phyloP scores from a whole-genome alignment of 352 stramenopile genomes.

The Pythium aquatile region DNA sequence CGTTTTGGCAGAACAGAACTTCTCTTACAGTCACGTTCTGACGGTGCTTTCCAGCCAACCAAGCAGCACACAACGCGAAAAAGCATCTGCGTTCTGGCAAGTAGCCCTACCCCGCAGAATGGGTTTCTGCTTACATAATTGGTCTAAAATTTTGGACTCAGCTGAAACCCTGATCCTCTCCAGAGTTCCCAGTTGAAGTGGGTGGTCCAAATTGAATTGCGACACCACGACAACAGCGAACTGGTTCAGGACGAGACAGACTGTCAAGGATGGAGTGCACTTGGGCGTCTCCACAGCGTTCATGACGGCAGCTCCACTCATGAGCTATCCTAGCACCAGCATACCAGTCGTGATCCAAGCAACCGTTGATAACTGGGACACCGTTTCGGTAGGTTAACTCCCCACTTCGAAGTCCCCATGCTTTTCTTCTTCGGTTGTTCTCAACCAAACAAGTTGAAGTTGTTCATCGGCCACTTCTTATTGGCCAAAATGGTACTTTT shows the following conservation, averaged over 20 bases:
- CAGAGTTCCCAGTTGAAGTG: constrained; percentile 19
- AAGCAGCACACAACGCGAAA: constrained; percentile 15
- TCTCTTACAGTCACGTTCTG: background rate
- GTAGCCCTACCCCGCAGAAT: background rate
- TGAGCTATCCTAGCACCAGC: too few species aligned
- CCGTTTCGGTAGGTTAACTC: background rate
- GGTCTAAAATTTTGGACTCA: constrained; percentile 17
- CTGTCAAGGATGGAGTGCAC: constrained; percentile 5
- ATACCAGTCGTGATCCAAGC: too few species aligned
- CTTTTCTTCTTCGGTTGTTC: constrained; percentile 13
- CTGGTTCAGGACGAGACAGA: constrained; percentile 1
- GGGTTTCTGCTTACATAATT: background rate
- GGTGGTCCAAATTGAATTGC: constrained; percentile 24
- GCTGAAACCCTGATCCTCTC: constrained; percentile 1
- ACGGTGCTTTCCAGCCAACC: constrained; percentile 20
- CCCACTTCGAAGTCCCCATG: background rate
- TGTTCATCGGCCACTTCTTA: constrained; percentile 7
- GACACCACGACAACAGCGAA: constrained; percentile 13
- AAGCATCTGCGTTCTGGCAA: constrained; percentile 1
- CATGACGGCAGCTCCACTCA: background rate
- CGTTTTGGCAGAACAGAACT: background rate
- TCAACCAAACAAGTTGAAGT: constrained; percentile 44
- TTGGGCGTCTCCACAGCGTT: background rate
- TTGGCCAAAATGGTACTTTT: constrained; percentile 30
- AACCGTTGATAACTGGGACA: background rate